Evolutionary conservation across 164 flowering plant genomes (phyloP).

Genomic region (Magnolia kwangsiensis): DNA sequence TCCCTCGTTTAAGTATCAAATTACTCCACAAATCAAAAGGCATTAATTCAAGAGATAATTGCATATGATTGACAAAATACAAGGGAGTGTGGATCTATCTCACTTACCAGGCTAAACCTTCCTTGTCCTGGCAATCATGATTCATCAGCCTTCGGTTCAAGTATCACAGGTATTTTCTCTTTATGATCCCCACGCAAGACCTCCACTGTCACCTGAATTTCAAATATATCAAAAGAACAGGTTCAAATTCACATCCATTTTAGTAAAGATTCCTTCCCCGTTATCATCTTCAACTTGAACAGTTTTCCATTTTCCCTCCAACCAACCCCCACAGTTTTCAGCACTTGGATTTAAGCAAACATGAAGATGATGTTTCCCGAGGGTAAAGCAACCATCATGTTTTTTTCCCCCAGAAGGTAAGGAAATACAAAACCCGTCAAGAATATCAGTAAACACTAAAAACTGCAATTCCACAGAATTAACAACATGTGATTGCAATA

Average conservation of each 20-base stretch:
- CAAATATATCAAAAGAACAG: background rate
- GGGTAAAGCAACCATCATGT: too few relatives aligned
- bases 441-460: too few relatives aligned
- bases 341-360: too few relatives aligned
- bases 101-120: slow-evolving; percentile 9
- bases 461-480: too few relatives aligned
- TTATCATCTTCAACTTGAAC: too few relatives aligned
- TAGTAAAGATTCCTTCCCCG: background rate
- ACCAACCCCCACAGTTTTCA: too few relatives aligned
- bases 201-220: slow-evolving; percentile 71
- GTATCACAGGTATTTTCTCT: slow-evolving; percentile 79
- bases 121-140: slow-evolving; percentile 25
- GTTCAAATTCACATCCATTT: background rate
- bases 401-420: too few relatives aligned
- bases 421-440: too few relatives aligned
- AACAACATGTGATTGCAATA: too few relatives aligned
- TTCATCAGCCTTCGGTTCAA: slow-evolving; percentile 85
- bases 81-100: background rate
- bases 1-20: background rate
- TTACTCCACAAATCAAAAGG: background rate
- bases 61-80: background rate
- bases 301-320: too few relatives aligned
- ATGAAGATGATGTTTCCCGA: too few relatives aligned
- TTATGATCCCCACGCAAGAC: slow-evolving; percentile 89
- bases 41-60: background rate